phyloP scores from a whole-genome alignment of 345 rosid species.

The Kandelia obovata region DNA sequence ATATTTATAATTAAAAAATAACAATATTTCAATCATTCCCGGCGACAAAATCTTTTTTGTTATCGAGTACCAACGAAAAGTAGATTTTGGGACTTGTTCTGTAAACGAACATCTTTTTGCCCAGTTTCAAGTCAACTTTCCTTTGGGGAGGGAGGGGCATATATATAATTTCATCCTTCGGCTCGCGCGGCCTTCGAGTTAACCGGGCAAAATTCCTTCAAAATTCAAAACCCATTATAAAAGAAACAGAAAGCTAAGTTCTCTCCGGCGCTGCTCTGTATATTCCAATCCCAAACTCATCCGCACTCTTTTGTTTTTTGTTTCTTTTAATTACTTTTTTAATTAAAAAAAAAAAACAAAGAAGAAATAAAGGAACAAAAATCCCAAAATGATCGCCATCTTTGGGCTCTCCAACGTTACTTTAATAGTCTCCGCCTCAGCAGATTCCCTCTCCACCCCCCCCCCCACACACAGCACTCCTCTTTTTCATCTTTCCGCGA shows the following conservation, averaged over 20 bases:
- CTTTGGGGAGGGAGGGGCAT: background rate
- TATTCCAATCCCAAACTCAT: slow-evolving; percentile 11
- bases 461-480: background rate
- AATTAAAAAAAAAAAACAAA: too few species aligned
- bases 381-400: background rate
- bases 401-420: slow-evolving; percentile 15
- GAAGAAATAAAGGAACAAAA: too few species aligned
- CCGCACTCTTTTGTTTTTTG: background rate
- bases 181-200: background rate
- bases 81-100: too few species aligned
- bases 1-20: too few species aligned
- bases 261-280: too few species aligned
- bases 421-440: slow-evolving; percentile 42
- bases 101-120: too few species aligned
- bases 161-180: background rate
- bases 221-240: background rate
- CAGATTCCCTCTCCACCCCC: slow-evolving; percentile 31
- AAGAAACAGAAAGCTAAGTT: too few species aligned
- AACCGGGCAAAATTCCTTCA: slow-evolving; percentile 12
- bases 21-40: too few species aligned
- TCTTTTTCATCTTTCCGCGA: background rate
- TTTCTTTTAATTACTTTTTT: too few species aligned
- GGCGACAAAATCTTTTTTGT: too few species aligned
- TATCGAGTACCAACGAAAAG: too few species aligned
- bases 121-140: too few species aligned